These are phyloP conservation scores for Blumeria graminis DNA, from an alignment of 2,329 filamentous ascomycete genomes.

Conservation along the genomic window DNA sequence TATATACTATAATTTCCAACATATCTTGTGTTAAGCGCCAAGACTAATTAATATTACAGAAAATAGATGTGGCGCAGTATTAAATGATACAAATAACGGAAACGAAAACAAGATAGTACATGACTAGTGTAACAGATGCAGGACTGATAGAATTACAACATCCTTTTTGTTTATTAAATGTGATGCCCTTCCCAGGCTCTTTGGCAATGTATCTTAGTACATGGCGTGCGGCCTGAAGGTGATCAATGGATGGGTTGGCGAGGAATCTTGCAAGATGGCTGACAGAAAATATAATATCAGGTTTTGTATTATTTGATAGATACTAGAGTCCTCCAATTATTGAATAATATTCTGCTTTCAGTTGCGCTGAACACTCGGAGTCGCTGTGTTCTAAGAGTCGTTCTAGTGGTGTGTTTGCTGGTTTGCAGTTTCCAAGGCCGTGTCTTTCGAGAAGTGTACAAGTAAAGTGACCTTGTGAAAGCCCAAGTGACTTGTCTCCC, in stretches of 20 bases:
- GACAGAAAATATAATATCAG: neutral
- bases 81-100: too few species aligned
- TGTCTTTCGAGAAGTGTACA: neutral
- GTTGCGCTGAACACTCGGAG: too few species aligned
- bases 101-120: too few species aligned
- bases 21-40: too few species aligned
- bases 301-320: neutral
- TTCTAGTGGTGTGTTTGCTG: neutral
- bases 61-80: too few species aligned
- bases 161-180: neutral
- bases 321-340: neutral
- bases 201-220: neutral
- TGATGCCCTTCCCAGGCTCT: neutral
- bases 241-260: neutral
- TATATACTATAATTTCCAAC: too few species aligned
- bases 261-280: neutral
- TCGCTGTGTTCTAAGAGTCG: neutral
- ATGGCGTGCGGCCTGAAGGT: neutral
- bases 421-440: neutral
- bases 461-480: neutral
- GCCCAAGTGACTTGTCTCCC: too few species aligned
- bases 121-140: too few species aligned
- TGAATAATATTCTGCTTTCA: neutral
- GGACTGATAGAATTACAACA: too few species aligned
- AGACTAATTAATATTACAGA: too few species aligned